Evolutionary conservation across 2,329 filamentous ascomycete species (phyloP).

Genomic region (Clarireedia hainanense): DNA sequence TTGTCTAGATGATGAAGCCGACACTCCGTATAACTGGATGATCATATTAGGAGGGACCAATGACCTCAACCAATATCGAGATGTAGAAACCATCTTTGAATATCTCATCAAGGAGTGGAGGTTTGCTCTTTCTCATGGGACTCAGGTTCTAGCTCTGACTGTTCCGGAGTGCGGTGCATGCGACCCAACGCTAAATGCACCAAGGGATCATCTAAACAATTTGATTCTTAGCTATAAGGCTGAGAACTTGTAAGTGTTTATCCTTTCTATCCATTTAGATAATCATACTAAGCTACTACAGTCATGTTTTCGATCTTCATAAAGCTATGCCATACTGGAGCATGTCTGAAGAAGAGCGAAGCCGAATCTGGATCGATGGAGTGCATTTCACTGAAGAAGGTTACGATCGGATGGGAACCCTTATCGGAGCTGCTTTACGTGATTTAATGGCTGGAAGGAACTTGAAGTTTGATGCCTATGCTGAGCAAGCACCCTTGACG

Average conservation of each 20-base stretch:
- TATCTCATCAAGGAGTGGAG: conserved; percentile 44
- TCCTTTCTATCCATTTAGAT: neutral
- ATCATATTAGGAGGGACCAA: conserved; percentile 60
- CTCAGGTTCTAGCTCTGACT: conserved; percentile 55
- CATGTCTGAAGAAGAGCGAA: conserved; percentile 38
- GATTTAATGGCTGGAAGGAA: conserved; percentile 31
- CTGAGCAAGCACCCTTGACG: neutral
- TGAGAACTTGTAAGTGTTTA: conserved; percentile 43
- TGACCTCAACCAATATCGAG: conserved; percentile 40
- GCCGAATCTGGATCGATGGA: conserved; percentile 52
- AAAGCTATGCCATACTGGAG: conserved; percentile 45
- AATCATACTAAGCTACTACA: conserved; percentile 23
- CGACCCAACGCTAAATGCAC: conserved; percentile 26
- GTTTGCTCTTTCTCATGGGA: conserved; percentile 39
- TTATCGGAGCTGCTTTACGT: conserved; percentile 46
- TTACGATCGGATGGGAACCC: conserved; percentile 54
- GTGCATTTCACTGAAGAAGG: conserved; percentile 50
- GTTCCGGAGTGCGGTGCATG: conserved; percentile 43
- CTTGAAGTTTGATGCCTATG: conserved; percentile 16
- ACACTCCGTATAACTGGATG: conserved; percentile 43
- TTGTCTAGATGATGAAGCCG: conserved; percentile 12
- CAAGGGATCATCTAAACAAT: conserved; percentile 42
- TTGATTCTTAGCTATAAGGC: conserved; percentile 42
- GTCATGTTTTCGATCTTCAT: conserved; percentile 49
- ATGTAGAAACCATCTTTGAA: conserved; percentile 38